Evolutionary conservation across 2,329 filamentous ascomycete genomes (phyloP), one percentile per base, ranked within the genome.

Genomic region (Phyllosticta ampelicida): DNA sequence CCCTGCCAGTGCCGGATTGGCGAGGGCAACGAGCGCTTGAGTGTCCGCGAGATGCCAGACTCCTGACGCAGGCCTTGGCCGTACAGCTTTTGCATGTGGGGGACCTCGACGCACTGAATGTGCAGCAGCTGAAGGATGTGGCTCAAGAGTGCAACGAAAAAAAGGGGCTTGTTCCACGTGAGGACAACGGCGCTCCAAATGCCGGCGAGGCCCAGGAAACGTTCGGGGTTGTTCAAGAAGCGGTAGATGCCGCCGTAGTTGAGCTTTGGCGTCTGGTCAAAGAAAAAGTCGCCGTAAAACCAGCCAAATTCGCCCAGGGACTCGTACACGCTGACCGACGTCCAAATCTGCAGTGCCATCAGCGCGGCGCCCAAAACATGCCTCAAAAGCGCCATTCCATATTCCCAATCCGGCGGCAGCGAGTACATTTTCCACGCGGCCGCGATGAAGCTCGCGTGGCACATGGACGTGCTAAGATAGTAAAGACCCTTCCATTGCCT

Each of bases 211-310:
- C 94, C 94, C 63, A 99, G 86, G 48, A 97, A 86, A 59, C 92
- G 86, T 72, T 99, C 94, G 0, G 94, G 94, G 68, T 97, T 99
- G 76, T 99, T 99, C 64, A 99, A 78, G 74, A 95, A 99, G 53
- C 94, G 90, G 72, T 99, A 99, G 66, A 99, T 99, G 62, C 92
- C 95, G 64, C 87, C 90, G 74, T 99, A 99, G 0, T 89, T 97
- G 61, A 97, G 79, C 73, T 94, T 95, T 11, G 86, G 86, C 10
- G 86, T 83, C 51, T 89, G 86, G 61, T 96, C 90, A 69, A 94
- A 96, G 79, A 99, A 97, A 77, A 97, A 99, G 70, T 99, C 94
- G 18, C 94, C 94, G 68, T 91, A 97, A 78, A 97, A 97, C 92
- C 92, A 99, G 65, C 94, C 94, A 67, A 97, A 99, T 68, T 99